Evolutionary conservation across 371 early-diverging fungal species (phyloP), one percentile per base, ranked within the genome.

Genomic region (Mucor plumbeus): DNA sequence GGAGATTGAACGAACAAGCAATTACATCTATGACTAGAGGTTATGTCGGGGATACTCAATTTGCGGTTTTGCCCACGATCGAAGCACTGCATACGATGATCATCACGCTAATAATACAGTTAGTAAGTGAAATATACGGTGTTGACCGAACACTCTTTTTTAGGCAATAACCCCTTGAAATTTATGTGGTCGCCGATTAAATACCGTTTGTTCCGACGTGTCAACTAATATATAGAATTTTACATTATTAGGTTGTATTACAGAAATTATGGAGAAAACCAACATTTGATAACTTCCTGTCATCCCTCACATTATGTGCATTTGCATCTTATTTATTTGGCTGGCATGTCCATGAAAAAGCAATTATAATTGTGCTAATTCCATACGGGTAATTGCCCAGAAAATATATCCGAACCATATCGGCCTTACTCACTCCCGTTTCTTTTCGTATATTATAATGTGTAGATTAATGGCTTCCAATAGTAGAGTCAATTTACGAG

Each of bases 281-380:
- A 5, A 88, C 87, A 0, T 81, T 84, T 60, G 76, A 83, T 9
- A 86, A 85, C n/a, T 94, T 97, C 63, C 33, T 96, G n/a, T 78
- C 88, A 17, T 78, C 91, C 0, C 69, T 97, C 15, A 87, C 90
- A 2, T 78, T 95, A 21, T 95, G 94, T 68, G 95, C 91, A 0
- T 95, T 92, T 64, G 87, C 92, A 1, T 94, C 97, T 33, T 98
- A 91, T 77, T 70, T 95, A 70, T 97, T 97, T 77, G 97, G 97
- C 19, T 98, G 97, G 97, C 99, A 98, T 77, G 99, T 98, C 8
- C 99, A 98, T 72, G 99, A 98, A 71, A 98, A 98, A 79, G 99
- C 99, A 1, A 89, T 96, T 13, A 77, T 98, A 75, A 66, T 97
- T 68, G 88, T 94, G 4, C 70, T 94, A 50, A 89, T 94, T 53